Percentiles rank a stretch among this genome's conserved stretches.
Evolutionary conservation across 1,284 basidiomycete genomes (phyloP).

Genomic region (Cryptococcus sp.): DNA sequence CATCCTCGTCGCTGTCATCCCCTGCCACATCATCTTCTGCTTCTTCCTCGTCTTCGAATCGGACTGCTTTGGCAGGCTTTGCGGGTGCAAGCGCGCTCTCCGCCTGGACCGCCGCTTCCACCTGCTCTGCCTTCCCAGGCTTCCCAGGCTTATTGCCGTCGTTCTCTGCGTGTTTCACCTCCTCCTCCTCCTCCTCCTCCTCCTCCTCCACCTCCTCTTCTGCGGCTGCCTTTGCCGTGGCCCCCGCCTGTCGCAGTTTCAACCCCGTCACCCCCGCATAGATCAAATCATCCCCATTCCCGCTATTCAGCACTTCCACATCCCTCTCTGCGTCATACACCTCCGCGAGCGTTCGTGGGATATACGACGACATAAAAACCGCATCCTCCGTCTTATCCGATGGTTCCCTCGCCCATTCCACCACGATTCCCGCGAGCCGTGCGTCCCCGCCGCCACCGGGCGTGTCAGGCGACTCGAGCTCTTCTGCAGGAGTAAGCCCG

Average conservation of each 20-base stretch:
- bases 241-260: slow-evolving; percentile 47
- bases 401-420: slow-evolving; percentile 54
- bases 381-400: slow-evolving; percentile 63
- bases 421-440: slow-evolving; percentile 48
- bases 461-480: slow-evolving; percentile 16
- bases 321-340: slow-evolving; percentile 91
- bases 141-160: no score
- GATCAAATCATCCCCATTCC: slow-evolving; percentile 69
- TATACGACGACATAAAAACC: slow-evolving; percentile 83
- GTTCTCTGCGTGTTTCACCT: neutral
- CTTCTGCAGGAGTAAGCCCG: slow-evolving; percentile 17
- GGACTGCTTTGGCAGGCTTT: slow-evolving; percentile 27
- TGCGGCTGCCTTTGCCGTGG: slow-evolving; percentile 9
- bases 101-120: no score
- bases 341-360: slow-evolving; percentile 86
- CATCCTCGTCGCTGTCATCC: slow-evolving; percentile 36
- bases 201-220: slow-evolving; percentile 8
- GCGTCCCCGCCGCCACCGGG: slow-evolving; percentile 47
- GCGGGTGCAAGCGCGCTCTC: neutral
- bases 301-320: slow-evolving; percentile 66
- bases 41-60: slow-evolving; percentile 46
- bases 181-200: slow-evolving; percentile 15
- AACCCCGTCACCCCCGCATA: slow-evolving; percentile 81
- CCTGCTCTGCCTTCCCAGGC: no score
- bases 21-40: slow-evolving; percentile 8